A percentile compares a stretch with the other conserved stretches of the same genome.
Conservation (phyloP, 2,329 filamentous ascomycete species). For the Fusarium dlaminii region DNA sequence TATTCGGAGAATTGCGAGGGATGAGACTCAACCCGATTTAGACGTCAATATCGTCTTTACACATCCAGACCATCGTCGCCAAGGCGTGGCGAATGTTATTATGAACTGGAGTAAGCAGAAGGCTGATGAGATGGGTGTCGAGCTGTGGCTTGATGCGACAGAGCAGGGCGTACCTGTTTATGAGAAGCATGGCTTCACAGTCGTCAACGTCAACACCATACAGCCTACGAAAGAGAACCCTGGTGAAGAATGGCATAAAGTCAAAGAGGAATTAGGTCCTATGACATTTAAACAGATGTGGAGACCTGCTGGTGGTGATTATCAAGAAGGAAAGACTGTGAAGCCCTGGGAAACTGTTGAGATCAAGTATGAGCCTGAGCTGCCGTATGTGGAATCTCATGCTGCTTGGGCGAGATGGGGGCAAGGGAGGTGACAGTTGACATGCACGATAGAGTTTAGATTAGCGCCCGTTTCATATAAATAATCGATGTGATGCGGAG, state of each 20-base stretch:
- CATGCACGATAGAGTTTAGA: background rate
- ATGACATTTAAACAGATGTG: constrained; percentile 37
- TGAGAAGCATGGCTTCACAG: constrained; percentile 34
- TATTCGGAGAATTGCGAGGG: background rate
- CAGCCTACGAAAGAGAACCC: constrained; percentile 13
- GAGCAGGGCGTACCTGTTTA: constrained; percentile 35
- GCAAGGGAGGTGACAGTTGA: too few relatives aligned
- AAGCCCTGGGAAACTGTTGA: constrained; percentile 24
- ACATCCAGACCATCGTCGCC: constrained; percentile 32
- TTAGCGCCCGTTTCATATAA: background rate
- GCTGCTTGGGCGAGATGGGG: background rate
- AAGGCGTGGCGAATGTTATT: constrained; percentile 35
- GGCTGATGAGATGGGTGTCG: constrained; percentile 38
- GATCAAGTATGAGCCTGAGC: background rate
- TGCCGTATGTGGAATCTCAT: background rate
- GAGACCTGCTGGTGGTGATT: constrained; percentile 32
- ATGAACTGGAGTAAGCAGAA: constrained; percentile 37
- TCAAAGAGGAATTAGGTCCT: constrained; percentile 20
- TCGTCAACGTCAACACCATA: constrained; percentile 21
- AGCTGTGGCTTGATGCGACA: constrained; percentile 38
- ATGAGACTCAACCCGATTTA: background rate
- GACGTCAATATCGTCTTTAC: constrained; percentile 38
- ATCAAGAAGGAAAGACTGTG: constrained; percentile 22
- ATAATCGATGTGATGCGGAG: background rate
- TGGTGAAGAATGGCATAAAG: constrained; percentile 23